phyloP scores from a whole-genome alignment of 345 rosid species.

The Alliaria petiolata region DNA sequence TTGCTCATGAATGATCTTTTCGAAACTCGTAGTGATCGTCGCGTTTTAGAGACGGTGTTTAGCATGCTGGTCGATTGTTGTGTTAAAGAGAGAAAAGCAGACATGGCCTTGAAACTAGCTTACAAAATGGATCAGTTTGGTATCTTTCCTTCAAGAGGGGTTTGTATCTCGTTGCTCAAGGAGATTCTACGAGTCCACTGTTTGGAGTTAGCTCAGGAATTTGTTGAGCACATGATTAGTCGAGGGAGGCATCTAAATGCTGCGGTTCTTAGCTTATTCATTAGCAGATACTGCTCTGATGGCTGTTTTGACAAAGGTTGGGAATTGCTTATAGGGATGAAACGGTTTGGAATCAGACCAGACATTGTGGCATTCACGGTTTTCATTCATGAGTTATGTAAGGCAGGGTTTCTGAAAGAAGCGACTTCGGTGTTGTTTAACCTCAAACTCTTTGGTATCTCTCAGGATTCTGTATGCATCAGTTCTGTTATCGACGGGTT shows the following conservation, averaged over 20 bases:
- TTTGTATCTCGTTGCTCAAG: slow-evolving; percentile 39
- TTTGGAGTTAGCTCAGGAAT: slow-evolving; percentile 37
- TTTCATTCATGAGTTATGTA: slow-evolving; percentile 39
- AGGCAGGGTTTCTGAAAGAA: slow-evolving; percentile 36
- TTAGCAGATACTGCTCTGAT: slow-evolving; percentile 33
- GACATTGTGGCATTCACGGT: slow-evolving; percentile 46
- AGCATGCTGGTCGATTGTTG: slow-evolving; percentile 45
- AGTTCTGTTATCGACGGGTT: slow-evolving; percentile 44
- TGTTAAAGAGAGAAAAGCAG: slow-evolving; percentile 32
- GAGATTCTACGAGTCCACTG: slow-evolving; percentile 25
- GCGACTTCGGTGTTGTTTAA: slow-evolving; percentile 45
- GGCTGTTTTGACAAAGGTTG: slow-evolving; percentile 40
- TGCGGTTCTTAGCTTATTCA: slow-evolving; percentile 39
- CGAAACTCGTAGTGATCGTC: slow-evolving; percentile 35
- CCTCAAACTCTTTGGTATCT: slow-evolving; percentile 36
- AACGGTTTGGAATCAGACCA: slow-evolving; percentile 37
- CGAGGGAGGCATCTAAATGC: slow-evolving; percentile 37
- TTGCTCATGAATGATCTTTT: slow-evolving; percentile 28
- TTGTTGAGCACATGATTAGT: slow-evolving; percentile 40
- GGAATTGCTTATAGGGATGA: slow-evolving; percentile 42
- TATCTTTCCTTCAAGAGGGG: slow-evolving; percentile 40
- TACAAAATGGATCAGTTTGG: slow-evolving; percentile 31
- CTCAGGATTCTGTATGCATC: slow-evolving; percentile 41
- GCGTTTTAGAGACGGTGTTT: slow-evolving; percentile 32
- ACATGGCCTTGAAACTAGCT: slow-evolving; percentile 29